Percentiles rank a stretch among this genome's conserved stretches.
Evolutionary conservation across 2,329 filamentous ascomycete genomes (phyloP).

Genomic region (Ciborinia camelliae): DNA sequence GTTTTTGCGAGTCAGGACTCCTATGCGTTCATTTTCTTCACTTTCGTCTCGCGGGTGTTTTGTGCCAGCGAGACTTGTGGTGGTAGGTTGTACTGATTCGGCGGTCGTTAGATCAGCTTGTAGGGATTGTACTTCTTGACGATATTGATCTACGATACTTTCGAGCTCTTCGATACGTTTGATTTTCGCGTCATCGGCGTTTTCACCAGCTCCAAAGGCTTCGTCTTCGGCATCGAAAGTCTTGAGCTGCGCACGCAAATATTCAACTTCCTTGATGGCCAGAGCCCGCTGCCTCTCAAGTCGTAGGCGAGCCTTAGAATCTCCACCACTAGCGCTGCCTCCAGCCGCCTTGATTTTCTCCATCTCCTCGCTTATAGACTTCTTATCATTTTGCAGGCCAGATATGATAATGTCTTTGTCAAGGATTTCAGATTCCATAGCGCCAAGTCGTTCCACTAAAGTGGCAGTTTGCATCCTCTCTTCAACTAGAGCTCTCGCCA

Average conservation of each 20-base stretch:
- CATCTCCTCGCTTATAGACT: slow-evolving; percentile 61
- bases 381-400: slow-evolving; percentile 66
- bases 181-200: slow-evolving; percentile 70
- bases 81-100: slow-evolving; percentile 46
- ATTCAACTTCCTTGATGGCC: slow-evolving; percentile 89
- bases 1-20: slow-evolving; percentile 82
- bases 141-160: slow-evolving; percentile 81
- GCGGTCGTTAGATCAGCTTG: slow-evolving; percentile 69
- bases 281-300: slow-evolving; percentile 82
- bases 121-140: slow-evolving; percentile 70
- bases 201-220: slow-evolving; percentile 72
- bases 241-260: slow-evolving; percentile 86
- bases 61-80: slow-evolving; percentile 46
- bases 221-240: slow-evolving; percentile 84
- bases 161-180: slow-evolving; percentile 79
- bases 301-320: slow-evolving; percentile 68
- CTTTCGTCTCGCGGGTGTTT: slow-evolving; percentile 63
- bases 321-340: slow-evolving; percentile 42
- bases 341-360: slow-evolving; percentile 60
- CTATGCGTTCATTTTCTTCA: slow-evolving; percentile 64
- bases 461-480: slow-evolving; percentile 77
- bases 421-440: slow-evolving; percentile 70
- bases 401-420: slow-evolving; percentile 76
- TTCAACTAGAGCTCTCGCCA: slow-evolving; percentile 79
- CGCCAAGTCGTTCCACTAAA: slow-evolving; percentile 76